Evolutionary conservation across 164 flowering plant species (phyloP).

Genomic region (Umbellularia californica): DNA sequence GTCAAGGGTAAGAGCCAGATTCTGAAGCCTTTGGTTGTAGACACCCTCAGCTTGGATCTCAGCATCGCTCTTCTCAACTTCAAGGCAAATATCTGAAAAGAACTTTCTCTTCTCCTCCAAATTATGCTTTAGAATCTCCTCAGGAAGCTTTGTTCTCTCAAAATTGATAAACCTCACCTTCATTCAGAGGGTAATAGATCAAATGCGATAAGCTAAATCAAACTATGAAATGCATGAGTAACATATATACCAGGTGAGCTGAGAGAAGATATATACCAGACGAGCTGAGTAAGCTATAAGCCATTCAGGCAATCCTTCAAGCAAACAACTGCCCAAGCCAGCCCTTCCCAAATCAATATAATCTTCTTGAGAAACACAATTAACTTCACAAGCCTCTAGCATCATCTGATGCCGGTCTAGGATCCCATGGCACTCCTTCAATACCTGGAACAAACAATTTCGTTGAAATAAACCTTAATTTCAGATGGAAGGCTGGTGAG

Average conservation of each 20-base stretch:
- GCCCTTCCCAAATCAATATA: slow-evolving; percentile 83
- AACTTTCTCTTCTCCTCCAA: slow-evolving; percentile 90
- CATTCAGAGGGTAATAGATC: slow-evolving; percentile 12
- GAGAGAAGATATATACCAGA: slow-evolving; percentile 42
- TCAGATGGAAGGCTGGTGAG: background rate
- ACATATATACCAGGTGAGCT: slow-evolving; percentile 67
- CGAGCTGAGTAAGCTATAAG: slow-evolving; percentile 93
- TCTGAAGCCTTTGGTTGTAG: slow-evolving; percentile 95
- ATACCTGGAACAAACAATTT: slow-evolving; percentile 42
- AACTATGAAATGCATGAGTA: background rate
- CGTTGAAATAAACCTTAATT: background rate
- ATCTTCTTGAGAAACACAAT: slow-evolving; percentile 82
- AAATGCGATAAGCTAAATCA: slow-evolving; percentile 2
- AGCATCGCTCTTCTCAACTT: slow-evolving; percentile 88
- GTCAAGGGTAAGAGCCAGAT: slow-evolving; percentile 92
- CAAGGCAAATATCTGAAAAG: slow-evolving; percentile 63
- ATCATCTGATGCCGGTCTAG: slow-evolving; percentile 75
- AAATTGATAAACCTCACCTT: slow-evolving; percentile 93
- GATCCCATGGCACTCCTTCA: slow-evolving; percentile 87
- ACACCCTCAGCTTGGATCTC: slow-evolving; percentile 99
- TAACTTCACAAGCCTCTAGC: slow-evolving; percentile 85
- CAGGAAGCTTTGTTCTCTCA: slow-evolving; percentile 92
- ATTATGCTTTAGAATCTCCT: slow-evolving; percentile 77
- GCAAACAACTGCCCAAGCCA: slow-evolving; percentile 91
- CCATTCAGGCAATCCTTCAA: slow-evolving; percentile 95